Base-by-base conservation (phyloP, 2,329 filamentous ascomycete species). In the Leptoxyphium fumago region DNA sequence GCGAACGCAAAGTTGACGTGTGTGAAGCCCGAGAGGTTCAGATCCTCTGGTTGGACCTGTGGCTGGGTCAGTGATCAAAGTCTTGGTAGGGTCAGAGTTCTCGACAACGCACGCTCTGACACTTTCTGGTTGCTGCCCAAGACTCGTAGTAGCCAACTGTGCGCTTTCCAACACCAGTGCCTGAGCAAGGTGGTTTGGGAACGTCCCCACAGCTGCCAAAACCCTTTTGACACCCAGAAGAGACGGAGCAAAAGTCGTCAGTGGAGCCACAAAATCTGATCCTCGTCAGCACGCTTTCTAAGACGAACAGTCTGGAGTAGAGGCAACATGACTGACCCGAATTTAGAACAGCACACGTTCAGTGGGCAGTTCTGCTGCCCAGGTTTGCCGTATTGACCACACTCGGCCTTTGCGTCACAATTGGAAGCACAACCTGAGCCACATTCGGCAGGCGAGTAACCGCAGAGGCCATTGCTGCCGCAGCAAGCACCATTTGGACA, bases 1-100 rank as follows among this genome's bases (percentile, higher is more conserved):
- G 58, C 56, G 42, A 65, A 67, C 0, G 61, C 17, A 42, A 46
- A 50, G 34, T 50, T 47, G 29, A 49, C 42, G 40, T 47, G 28
- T 46, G 44, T 32, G n/a, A 32, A 32, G 9, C 29, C 29, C 9
- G 9, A 9, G 9, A 32, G 29, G n/a, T 32, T 32, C 9, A 32
- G 29, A n/a, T 32, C 29, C n/a, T 32, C 29, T 32, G 29, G 29
- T 32, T 9, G 9, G n/a, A 32, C 29, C n/a, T 9, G n/a, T 32
- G n/a, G n/a, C n/a, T n/a, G n/a, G n/a, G n/a, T n/a, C n/a, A n/a
- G n/a, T n/a, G n/a, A n/a, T n/a, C n/a, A n/a, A n/a, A n/a, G n/a
- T n/a, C n/a, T n/a, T n/a, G n/a, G n/a, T n/a, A n/a, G n/a, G n/a
- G n/a, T n/a, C n/a, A n/a, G n/a, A n/a, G n/a, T n/a, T n/a, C n/a